Evolutionary conservation across 1,284 basidiomycete species (phyloP), one percentile per base, ranked within the genome.

Genomic region (Amylostereum chailletii): DNA sequence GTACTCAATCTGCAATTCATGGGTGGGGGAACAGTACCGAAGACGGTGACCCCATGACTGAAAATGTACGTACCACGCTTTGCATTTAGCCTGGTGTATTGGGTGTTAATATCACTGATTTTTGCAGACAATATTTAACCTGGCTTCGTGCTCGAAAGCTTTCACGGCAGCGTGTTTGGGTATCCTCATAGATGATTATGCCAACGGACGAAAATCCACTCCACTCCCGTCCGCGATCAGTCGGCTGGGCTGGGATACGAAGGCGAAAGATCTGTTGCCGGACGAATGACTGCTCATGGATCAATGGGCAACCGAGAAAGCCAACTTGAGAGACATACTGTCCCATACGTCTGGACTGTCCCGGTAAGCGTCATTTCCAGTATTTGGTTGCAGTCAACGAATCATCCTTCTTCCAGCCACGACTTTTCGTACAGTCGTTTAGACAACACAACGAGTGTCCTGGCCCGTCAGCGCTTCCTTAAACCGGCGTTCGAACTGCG

Each of bases 81-180:
- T 26, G 7, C 44, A 5, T 5, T 39, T 34, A 19, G 19, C 19
- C 19, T 30, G 3, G 7, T 29, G 39, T 34, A 43, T 7, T 10
- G 49, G 33, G 38, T 30, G 32, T 30, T 32, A 10, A 26, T 10
- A 11, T 26, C 2, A 30, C 8, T 48, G n/a, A 30, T 8, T 7
- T 39, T 4, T 31, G 7, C 48, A 74, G 72, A 65, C 70, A 0
- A 54, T 69, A 27, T 72, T 73, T 53, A 58, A 56, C 2, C 65
- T 76, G 38, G 73, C 63, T 1, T 74, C 72, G 11, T 72, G 70
- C 55, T 71, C 71, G 2, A 76, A 75, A 52, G 64, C 72, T 0
- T 74, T 75, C 56, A 63, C 69, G 0, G 61, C 64, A 0, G 55
- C 66, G 2, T 59, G 69, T 0, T 38, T 73, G 3, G 71, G 71